Evolutionary conservation across 2,329 filamentous ascomycete genomes (phyloP).

Genomic region (Xylariaceae sp.): DNA sequence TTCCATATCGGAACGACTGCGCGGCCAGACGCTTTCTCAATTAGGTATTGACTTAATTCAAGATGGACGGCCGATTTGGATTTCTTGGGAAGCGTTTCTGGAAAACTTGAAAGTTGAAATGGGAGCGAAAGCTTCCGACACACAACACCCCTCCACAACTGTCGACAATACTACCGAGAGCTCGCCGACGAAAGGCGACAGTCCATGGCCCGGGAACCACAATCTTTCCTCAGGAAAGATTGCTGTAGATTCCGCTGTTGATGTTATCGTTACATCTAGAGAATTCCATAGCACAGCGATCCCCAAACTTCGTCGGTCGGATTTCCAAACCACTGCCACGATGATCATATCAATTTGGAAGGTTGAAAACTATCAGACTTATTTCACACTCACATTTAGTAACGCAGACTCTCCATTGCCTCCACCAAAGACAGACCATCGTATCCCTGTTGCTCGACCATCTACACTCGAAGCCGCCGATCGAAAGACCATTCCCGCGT

Average conservation of each 20-base stretch:
- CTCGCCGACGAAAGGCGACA: slow-evolving; percentile 34
- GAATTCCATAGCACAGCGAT: slow-evolving; percentile 38
- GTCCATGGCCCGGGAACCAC: slow-evolving; percentile 32
- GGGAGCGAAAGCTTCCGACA: slow-evolving; percentile 22
- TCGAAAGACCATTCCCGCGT: slow-evolving; percentile 40
- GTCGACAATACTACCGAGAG: slow-evolving; percentile 28
- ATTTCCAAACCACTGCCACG: slow-evolving; percentile 55
- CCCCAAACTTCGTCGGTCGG: slow-evolving; percentile 34
- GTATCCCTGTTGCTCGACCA: slow-evolving; percentile 37
- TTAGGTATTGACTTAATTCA: slow-evolving; percentile 71
- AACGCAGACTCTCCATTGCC: slow-evolving; percentile 46
- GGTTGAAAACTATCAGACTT: slow-evolving; percentile 61
- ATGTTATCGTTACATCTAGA: slow-evolving; percentile 61
- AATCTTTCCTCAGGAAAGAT: slow-evolving; percentile 24
- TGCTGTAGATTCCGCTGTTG: slow-evolving; percentile 59
- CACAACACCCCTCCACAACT: slow-evolving; percentile 11
- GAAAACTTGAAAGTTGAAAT: slow-evolving; percentile 48
- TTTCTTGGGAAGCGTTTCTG: slow-evolving; percentile 57
- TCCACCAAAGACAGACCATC: slow-evolving; percentile 30
- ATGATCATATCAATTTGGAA: slow-evolving; percentile 77
- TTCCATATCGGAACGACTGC: slow-evolving; percentile 54
- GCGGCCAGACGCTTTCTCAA: slow-evolving; percentile 63
- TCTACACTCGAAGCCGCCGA: slow-evolving; percentile 45
- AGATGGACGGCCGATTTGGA: slow-evolving; percentile 57
- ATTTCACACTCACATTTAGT: slow-evolving; percentile 73